phyloP scores from a whole-genome alignment of 2,329 filamentous ascomycete genomes.

The Alternaria brassicicola region DNA sequence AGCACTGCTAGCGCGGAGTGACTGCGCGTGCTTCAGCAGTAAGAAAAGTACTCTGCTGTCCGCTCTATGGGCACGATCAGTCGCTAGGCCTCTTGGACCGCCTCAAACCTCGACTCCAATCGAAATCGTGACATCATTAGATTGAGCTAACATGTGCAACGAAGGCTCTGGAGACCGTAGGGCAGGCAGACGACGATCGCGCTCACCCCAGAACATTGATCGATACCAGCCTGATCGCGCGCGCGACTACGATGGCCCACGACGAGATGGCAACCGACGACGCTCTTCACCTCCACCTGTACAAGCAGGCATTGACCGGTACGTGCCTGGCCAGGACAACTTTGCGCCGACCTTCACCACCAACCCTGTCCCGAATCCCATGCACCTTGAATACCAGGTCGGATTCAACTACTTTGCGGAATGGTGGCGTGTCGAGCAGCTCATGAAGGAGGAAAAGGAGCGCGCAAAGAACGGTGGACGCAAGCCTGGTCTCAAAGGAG shows the following conservation, averaged over 20 bases:
- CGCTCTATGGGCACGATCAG: neutral
- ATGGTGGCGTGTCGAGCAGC: constrained; percentile 84
- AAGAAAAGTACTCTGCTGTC: neutral
- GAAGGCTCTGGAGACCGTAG: constrained; percentile 40
- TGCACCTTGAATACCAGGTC: constrained; percentile 77
- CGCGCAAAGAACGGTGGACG: constrained; percentile 71
- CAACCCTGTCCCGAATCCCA: constrained; percentile 75
- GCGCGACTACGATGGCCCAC: constrained; percentile 70
- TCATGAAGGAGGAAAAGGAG: constrained; percentile 82
- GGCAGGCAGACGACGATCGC: constrained; percentile 61
- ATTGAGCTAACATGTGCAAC: constrained; percentile 7
- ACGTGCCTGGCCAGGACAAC: constrained; percentile 75
- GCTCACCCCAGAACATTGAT: constrained; percentile 74
- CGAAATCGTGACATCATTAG: neutral
- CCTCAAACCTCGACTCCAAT: neutral
- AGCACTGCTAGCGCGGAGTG: neutral
- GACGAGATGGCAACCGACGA: constrained; percentile 66
- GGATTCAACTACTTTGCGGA: constrained; percentile 86
- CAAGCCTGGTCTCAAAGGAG: constrained; percentile 67
- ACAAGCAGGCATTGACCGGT: constrained; percentile 79
- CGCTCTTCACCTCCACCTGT: constrained; percentile 63
- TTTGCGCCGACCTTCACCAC: constrained; percentile 58
- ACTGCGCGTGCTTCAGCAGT: neutral
- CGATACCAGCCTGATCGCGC: constrained; percentile 75
- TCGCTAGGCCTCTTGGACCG: neutral